These are phyloP conservation scores for Fusarium sp. DNA, from an alignment of 2,329 filamentous ascomycete genomes.

Conservation along the genomic window DNA sequence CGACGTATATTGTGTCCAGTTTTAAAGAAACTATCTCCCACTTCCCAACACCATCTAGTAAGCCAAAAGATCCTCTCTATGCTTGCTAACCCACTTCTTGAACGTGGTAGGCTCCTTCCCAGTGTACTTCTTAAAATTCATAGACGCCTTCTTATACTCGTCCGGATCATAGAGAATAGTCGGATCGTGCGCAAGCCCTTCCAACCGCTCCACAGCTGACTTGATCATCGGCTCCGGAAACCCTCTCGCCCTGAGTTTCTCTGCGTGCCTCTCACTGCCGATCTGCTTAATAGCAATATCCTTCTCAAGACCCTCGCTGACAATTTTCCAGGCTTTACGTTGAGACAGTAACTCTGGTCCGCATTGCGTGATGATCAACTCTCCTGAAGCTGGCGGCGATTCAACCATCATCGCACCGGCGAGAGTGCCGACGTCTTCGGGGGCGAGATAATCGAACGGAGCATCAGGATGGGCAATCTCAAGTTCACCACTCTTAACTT, in stretches of 20 bases:
- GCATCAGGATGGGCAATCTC: not conserved
- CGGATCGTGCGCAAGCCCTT: not conserved
- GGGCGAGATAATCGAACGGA: conserved; percentile 20
- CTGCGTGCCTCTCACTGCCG: not conserved
- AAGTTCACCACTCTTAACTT: conserved; percentile 1
- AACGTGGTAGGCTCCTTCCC: conserved; percentile 11
- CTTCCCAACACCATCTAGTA: rapidly evolving
- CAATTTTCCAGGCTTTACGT: conserved; percentile 1
- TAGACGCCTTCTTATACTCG: not conserved
- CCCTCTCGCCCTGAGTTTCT: conserved; percentile 2
- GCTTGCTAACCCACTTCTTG: conserved; percentile 5
- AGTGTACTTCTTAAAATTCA: conserved; percentile 21
- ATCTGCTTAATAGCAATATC: conserved; percentile 10
- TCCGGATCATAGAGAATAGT: not conserved
- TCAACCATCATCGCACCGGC: conserved; percentile 1
- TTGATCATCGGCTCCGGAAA: not conserved
- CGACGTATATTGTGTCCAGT: no score
- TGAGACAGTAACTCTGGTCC: conserved; percentile 15
- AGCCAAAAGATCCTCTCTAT: conserved; percentile 6
- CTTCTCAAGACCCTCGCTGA: not conserved
- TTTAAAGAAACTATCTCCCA: no score
- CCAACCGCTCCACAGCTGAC: not conserved
- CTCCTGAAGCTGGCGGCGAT: rapidly evolving
- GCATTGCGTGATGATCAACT: conserved; percentile 4
- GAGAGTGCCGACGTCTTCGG: conserved; percentile 18